Conservation (phyloP, 1,284 basidiomycete genomes). For the Malassezia dermatis region DNA sequence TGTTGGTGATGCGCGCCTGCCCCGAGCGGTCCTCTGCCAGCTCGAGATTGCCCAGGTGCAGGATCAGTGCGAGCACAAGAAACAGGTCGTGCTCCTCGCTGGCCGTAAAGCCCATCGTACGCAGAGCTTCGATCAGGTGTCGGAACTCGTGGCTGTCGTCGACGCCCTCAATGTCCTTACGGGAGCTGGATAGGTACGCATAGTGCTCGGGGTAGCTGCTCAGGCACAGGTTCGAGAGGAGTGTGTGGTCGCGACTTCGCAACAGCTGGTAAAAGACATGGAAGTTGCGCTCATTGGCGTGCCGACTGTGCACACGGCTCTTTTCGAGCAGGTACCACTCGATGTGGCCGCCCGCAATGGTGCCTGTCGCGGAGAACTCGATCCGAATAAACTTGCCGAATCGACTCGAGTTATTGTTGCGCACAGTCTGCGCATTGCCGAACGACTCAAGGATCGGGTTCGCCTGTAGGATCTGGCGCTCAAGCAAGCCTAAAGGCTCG, state of each 20-base stretch:
- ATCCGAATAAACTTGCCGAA: slow-evolving; percentile 96
- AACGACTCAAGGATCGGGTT: slow-evolving; percentile 98
- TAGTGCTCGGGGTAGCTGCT: slow-evolving; percentile 66
- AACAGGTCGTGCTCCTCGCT: slow-evolving; percentile 85
- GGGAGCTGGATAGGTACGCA: slow-evolving; percentile 78
- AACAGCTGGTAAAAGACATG: slow-evolving; percentile 89
- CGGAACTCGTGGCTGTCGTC: slow-evolving; percentile 85
- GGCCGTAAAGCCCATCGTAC: slow-evolving; percentile 73
- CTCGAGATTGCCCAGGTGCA: slow-evolving; percentile 88
- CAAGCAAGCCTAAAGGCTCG: slow-evolving; percentile 65
- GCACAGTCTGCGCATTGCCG: slow-evolving; percentile 94
- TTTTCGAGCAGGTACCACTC: slow-evolving; percentile 99
- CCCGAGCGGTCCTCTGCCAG: slow-evolving; percentile 73
- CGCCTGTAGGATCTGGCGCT: slow-evolving; percentile 92
- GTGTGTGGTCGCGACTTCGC: slow-evolving; percentile 38
- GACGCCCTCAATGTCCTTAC: slow-evolving; percentile 84
- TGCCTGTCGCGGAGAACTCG: slow-evolving; percentile 81
- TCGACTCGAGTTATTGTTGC: slow-evolving; percentile 97
- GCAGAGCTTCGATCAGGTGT: slow-evolving; percentile 66
- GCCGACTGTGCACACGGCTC: slow-evolving; percentile 61
- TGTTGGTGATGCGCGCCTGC: slow-evolving; percentile 64
- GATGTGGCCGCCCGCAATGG: slow-evolving; percentile 94
- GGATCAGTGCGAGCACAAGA: slow-evolving; percentile 80
- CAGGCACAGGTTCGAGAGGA: slow-evolving; percentile 58
- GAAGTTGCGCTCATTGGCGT: slow-evolving; percentile 66